These are phyloP conservation scores for Chrysanthemum lavandulifolium DNA, from an alignment of 129 eudicot species.

Conservation along the genomic window DNA sequence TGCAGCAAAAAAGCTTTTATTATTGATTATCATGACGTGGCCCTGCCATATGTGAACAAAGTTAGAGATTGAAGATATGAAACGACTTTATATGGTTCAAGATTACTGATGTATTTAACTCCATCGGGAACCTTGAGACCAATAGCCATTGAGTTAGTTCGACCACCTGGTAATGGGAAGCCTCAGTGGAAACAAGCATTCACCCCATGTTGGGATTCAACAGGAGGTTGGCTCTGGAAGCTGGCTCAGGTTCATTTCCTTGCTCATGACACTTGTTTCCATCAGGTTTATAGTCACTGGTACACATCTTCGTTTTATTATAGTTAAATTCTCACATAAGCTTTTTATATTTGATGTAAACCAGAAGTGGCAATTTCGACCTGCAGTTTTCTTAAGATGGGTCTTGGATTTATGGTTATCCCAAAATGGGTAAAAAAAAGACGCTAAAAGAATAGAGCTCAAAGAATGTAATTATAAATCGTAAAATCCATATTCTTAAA, in stretches of 20 bases:
- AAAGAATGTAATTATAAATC: too few species aligned
- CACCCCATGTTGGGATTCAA: conserved; percentile 44
- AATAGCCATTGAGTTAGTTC: conserved; percentile 63
- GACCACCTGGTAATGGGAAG: conserved; percentile 56
- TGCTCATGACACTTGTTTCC: conserved; percentile 70
- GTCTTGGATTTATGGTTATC: too few species aligned
- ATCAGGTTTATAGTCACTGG: conserved; percentile 76
- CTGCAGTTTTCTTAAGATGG: too few species aligned
- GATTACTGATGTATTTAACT: conserved; percentile 55
- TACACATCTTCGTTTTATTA: conserved; percentile 18
- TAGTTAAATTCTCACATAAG: background rate
- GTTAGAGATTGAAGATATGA: conserved; percentile 43
- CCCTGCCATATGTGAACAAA: conserved; percentile 62
- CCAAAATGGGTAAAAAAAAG: too few species aligned
- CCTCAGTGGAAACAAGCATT: conserved; percentile 65
- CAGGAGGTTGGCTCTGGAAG: conserved; percentile 74
- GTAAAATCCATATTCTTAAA: too few species aligned
- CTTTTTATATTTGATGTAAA: background rate
- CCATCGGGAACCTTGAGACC: conserved; percentile 51
- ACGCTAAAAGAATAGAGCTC: too few species aligned
- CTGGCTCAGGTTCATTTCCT: conserved; percentile 67
- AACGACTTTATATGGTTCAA: conserved; percentile 70
- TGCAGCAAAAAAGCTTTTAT: conserved; percentile 51
- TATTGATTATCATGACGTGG: conserved; percentile 63
- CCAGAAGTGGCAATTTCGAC: background rate